A percentile compares a stretch with the other conserved stretches of the same genome.
Evolutionary conservation across 1,284 basidiomycete genomes (phyloP).

Genomic region (Mycena citricolor): DNA sequence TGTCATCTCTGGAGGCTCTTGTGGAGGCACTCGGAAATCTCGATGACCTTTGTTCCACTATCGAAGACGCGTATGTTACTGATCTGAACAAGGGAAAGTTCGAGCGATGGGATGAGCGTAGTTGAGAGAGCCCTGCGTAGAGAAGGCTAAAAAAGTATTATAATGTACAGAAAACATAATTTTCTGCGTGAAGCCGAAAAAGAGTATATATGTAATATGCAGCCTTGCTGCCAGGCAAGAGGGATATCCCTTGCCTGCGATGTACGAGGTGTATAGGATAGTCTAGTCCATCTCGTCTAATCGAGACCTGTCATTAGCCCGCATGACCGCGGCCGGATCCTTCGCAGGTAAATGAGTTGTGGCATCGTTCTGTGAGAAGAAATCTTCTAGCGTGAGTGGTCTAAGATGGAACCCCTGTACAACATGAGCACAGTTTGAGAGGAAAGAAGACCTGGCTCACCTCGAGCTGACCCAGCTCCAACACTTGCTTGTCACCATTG

Average conservation of each 20-base stretch:
- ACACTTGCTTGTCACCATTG: constrained; percentile 51
- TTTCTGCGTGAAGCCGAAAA: no score
- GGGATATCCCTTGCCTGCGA: no score
- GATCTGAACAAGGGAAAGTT: constrained; percentile 56
- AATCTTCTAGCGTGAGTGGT: constrained; percentile 69
- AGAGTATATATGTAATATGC: no score
- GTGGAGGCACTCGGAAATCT: constrained; percentile 74
- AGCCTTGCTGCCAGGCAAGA: no score
- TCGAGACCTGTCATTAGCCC: constrained; percentile 26
- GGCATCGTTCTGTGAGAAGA: constrained; percentile 48
- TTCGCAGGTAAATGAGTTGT: constrained; percentile 6
- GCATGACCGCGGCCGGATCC: not conserved
- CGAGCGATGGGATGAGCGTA: constrained; percentile 69
- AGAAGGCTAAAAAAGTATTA: no score
- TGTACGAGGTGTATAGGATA: no score
- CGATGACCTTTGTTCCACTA: constrained; percentile 68
- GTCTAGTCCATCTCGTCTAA: constrained; percentile 29
- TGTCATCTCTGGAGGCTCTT: constrained; percentile 79
- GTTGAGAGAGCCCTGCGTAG: no score
- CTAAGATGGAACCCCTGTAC: constrained; percentile 73
- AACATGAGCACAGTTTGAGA: not conserved
- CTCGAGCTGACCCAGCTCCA: constrained; percentile 56
- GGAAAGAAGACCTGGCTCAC: constrained; percentile 36
- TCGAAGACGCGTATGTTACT: constrained; percentile 63
- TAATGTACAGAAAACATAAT: no score